phyloP scores from a whole-genome alignment of 441 rosid species.

The Hura crepitans region DNA sequence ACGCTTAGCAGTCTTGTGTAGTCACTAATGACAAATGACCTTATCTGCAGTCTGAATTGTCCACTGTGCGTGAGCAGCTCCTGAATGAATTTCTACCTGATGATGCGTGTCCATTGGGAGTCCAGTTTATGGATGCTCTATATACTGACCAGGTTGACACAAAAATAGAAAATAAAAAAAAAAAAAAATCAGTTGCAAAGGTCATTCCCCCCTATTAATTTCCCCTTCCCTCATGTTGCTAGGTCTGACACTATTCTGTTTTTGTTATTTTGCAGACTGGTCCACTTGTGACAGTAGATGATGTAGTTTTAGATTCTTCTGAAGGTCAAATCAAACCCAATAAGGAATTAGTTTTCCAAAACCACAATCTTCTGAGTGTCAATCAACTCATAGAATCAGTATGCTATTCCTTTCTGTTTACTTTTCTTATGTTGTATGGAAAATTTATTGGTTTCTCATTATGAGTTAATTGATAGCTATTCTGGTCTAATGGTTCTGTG shows the following conservation, averaged over 20 bases:
- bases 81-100: slow-evolving; percentile 73
- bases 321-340: slow-evolving; percentile 36
- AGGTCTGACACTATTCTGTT: slow-evolving; percentile 12
- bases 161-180: too few relatives aligned
- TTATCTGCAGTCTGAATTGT: slow-evolving; percentile 51
- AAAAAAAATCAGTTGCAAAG: slow-evolving; percentile 32
- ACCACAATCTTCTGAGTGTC: slow-evolving; percentile 44
- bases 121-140: slow-evolving; percentile 47
- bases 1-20: neutral
- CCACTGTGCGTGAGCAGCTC: slow-evolving; percentile 49
- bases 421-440: neutral
- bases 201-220: slow-evolving; percentile 23
- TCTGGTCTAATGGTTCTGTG: slow-evolving; percentile 1
- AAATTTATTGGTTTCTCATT: neutral
- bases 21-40: slow-evolving; percentile 18
- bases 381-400: slow-evolving; percentile 69
- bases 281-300: slow-evolving; percentile 34
- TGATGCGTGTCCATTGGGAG: slow-evolving; percentile 73
- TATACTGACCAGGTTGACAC: slow-evolving; percentile 30
- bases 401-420: slow-evolving; percentile 22
- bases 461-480: neutral
- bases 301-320: slow-evolving; percentile 35
- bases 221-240: slow-evolving; percentile 9
- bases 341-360: slow-evolving; percentile 26
- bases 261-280: slow-evolving; percentile 35